Conservation (phyloP, 2,329 filamentous ascomycete species). For the Bisporella sp. region DNA sequence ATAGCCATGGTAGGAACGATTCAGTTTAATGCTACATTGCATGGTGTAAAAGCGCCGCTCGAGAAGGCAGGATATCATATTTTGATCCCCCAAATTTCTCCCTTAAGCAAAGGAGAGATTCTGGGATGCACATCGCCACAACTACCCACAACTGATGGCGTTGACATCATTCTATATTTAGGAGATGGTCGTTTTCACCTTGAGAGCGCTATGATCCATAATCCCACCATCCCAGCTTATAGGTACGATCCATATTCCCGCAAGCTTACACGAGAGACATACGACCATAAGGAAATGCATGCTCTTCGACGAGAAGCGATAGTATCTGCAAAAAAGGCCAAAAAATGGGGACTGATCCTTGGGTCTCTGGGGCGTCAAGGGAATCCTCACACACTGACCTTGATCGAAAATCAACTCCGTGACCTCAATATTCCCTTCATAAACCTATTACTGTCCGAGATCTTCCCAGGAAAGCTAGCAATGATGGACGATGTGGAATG, state of each 20-base stretch:
- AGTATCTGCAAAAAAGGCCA: conserved; percentile 62
- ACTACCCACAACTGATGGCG: conserved; percentile 47
- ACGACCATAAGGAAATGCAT: conserved; percentile 89
- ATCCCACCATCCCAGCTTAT: conserved; percentile 83
- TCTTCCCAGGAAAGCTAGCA: conserved; percentile 90
- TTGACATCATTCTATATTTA: conserved; percentile 80
- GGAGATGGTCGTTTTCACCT: conserved; percentile 93
- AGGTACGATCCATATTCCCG: conserved; percentile 95
- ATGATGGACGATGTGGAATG: conserved; percentile 93
- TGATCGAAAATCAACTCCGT: conserved; percentile 74
- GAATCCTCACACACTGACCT: conserved; percentile 83
- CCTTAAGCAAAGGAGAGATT: conserved; percentile 90
- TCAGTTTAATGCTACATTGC: conserved; percentile 96
- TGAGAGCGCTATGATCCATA: conserved; percentile 98
- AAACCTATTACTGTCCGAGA: conserved; percentile 84
- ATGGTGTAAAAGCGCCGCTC: conserved; percentile 71
- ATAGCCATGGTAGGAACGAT: conserved; percentile 95
- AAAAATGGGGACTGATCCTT: conserved; percentile 91
- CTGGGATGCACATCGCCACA: conserved; percentile 91
- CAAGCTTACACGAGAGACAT: conserved; percentile 83
- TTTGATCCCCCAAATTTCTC: conserved; percentile 85
- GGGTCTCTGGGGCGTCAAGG: conserved; percentile 90
- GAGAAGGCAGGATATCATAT: conserved; percentile 81
- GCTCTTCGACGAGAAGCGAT: conserved; percentile 73
- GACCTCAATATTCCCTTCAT: conserved; percentile 71